phyloP scores from a whole-genome alignment of 2,329 filamentous ascomycete genomes.

The Arthrobotrys iridis region DNA sequence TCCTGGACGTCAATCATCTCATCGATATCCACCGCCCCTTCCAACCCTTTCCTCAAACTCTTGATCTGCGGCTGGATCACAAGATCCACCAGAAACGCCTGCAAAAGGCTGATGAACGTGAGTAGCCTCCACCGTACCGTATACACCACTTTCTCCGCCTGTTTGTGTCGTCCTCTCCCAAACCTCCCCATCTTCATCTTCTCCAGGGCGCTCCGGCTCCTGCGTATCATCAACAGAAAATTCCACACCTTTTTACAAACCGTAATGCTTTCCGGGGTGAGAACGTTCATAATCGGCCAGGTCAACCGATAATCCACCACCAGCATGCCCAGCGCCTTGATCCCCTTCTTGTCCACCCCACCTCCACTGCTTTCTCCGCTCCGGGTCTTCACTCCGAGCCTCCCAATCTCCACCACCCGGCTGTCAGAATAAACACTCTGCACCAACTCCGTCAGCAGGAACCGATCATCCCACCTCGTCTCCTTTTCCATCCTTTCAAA shows the following conservation, averaged over 20 bases:
- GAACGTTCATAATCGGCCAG: constrained; percentile 37
- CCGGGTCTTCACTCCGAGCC: constrained; percentile 63
- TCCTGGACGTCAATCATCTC: constrained; percentile 51
- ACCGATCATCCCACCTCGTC: constrained; percentile 79
- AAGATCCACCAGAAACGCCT: constrained; percentile 46
- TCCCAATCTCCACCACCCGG: constrained; percentile 68
- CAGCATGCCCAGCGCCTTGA: constrained; percentile 40
- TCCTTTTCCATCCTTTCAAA: constrained; percentile 78
- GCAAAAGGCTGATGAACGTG: constrained; percentile 45
- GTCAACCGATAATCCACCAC: constrained; percentile 39
- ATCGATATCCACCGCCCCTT: constrained; percentile 43
- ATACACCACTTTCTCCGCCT: constrained; percentile 20
- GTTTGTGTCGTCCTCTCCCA: constrained; percentile 8
- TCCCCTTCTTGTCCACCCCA: constrained; percentile 12
- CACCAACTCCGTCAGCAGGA: constrained; percentile 79
- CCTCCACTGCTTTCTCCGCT: background rate
- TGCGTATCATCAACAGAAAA: constrained; percentile 47
- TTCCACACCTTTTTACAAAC: constrained; percentile 40
- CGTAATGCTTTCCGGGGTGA: constrained; percentile 30
- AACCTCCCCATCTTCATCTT: constrained; percentile 29
- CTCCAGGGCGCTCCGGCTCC: constrained; percentile 34
- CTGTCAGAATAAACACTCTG: constrained; percentile 74
- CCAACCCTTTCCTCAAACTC: constrained; percentile 22
- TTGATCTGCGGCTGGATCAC: constrained; percentile 42
- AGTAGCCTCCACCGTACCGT: constrained; percentile 39